Conservation (phyloP, 495 filamentous ascomycete genomes). For the Geoglossum glabrum region DNA sequence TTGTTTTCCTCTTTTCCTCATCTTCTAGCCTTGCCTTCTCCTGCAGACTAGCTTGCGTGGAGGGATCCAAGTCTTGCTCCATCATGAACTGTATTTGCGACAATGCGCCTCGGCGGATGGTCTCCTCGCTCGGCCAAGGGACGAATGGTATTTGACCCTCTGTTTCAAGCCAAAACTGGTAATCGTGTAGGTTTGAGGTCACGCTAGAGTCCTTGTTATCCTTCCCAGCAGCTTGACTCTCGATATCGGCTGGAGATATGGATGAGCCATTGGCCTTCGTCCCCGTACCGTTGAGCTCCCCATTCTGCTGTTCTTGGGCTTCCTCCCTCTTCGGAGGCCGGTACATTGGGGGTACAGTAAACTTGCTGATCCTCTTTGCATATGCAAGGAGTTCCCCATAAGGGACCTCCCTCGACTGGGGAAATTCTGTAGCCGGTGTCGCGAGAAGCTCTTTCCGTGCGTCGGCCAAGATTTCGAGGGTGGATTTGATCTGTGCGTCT, state of each 20-base stretch:
- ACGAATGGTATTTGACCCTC: constrained; percentile 28
- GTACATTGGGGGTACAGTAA: constrained; percentile 45
- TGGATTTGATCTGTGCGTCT: constrained; percentile 40
- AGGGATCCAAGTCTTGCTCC: constrained; percentile 33
- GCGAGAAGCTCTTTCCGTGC: constrained; percentile 45
- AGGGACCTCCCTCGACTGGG: constrained; percentile 25
- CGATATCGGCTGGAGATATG: not conserved
- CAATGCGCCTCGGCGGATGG: constrained; percentile 41
- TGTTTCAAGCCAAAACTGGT: constrained; percentile 32
- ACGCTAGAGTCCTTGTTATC: constrained; percentile 13
- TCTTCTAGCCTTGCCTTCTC: constrained; percentile 20
- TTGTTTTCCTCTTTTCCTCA: constrained; percentile 19
- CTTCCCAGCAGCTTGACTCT: not conserved
- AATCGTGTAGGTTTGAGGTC: constrained; percentile 11
- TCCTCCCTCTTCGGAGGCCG: constrained; percentile 14
- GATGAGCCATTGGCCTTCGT: not conserved
- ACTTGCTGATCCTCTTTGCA: constrained; percentile 52
- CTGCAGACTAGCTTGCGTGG: not conserved
- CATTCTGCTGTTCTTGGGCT: not conserved
- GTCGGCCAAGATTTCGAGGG: constrained; percentile 36
- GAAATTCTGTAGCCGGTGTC: constrained; percentile 32
- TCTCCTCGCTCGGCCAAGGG: constrained; percentile 48
- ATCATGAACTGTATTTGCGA: constrained; percentile 33
- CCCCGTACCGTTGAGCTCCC: not conserved
- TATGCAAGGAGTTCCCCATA: constrained; percentile 49